phyloP scores from a whole-genome alignment of 495 filamentous ascomycete genomes.

The Podospora didyma region DNA sequence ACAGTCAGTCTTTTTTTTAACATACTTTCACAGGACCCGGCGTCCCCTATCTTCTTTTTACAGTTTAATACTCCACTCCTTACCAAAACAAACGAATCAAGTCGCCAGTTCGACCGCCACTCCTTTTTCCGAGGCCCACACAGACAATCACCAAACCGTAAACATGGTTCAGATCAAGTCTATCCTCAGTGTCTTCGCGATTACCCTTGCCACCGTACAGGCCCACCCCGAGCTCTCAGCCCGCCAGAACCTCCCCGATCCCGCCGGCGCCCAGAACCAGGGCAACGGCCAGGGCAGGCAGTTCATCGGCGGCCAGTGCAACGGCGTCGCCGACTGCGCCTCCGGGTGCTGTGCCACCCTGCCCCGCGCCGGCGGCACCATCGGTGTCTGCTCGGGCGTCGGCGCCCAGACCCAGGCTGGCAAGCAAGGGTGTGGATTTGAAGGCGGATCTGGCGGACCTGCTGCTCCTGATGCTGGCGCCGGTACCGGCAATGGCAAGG shows the following conservation, averaged over 20 bases:
- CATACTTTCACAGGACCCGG: slow-evolving; percentile 8
- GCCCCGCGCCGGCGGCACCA: slow-evolving; percentile 21
- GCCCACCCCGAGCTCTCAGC: slow-evolving; percentile 49
- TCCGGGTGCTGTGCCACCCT: slow-evolving; percentile 36
- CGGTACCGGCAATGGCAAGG: not conserved
- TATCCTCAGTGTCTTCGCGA: slow-evolving; percentile 16
- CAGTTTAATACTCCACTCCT: not conserved
- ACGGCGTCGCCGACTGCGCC: slow-evolving; percentile 36
- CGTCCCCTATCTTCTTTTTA: slow-evolving; percentile 6
- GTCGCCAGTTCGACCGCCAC: slow-evolving; percentile 11
- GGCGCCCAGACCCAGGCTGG: slow-evolving; percentile 25
- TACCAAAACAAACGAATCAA: not conserved
- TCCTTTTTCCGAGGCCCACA: not conserved
- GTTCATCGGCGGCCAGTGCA: slow-evolving; percentile 43
- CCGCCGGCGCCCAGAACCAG: slow-evolving; percentile 34
- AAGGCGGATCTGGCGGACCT: slow-evolving; percentile 1
- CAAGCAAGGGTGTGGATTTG: slow-evolving; percentile 32
- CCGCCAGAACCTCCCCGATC: slow-evolving; percentile 33
- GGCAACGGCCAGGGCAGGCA: slow-evolving; percentile 35
- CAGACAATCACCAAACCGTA: not conserved
- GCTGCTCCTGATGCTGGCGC: slow-evolving; percentile 1
- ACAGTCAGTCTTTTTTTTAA: slow-evolving; percentile 3
- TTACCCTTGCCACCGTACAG: slow-evolving; percentile 54
- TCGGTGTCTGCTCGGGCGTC: slow-evolving; percentile 32
- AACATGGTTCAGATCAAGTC: slow-evolving; percentile 24